These are phyloP conservation scores for Paramecium pentaurelia DNA, from an alignment of 73 alveolate genomes.

Conservation along the genomic window DNA sequence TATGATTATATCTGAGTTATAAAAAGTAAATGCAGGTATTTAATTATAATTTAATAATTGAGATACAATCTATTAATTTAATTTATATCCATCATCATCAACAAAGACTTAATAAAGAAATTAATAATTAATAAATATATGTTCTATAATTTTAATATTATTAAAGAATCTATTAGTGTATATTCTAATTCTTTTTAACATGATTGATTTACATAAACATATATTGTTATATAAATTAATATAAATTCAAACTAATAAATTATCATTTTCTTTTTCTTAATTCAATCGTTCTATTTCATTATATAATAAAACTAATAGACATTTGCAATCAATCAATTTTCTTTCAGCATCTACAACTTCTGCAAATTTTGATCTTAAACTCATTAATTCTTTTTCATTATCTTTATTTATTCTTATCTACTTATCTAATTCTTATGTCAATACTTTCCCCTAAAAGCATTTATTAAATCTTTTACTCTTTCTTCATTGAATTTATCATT, in stretches of 20 bases:
- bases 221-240: neutral
- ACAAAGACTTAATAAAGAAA: neutral
- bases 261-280: neutral
- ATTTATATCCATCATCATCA: too few relatives aligned
- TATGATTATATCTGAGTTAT: too few relatives aligned
- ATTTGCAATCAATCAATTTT: neutral
- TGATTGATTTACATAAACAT: neutral
- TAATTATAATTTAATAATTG: too few relatives aligned
- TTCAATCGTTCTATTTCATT: constrained; percentile 21
- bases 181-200: neutral
- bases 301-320: constrained; percentile 19
- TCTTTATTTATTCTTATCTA: neutral
- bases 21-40: too few relatives aligned
- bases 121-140: neutral
- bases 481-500: constrained; percentile 45
- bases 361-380: constrained; percentile 23
- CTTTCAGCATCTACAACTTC: neutral
- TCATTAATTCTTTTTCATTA: constrained; percentile 23
- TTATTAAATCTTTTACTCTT: neutral
- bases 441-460: neutral
- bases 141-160: constrained; percentile 3
- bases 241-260: neutral
- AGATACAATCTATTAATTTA: too few relatives aligned
- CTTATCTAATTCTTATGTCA: constrained; percentile 38
- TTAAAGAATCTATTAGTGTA: neutral